These are phyloP conservation scores for Fusarium buxicola DNA, from an alignment of 2,329 filamentous ascomycete species.

Conservation along the genomic window DNA sequence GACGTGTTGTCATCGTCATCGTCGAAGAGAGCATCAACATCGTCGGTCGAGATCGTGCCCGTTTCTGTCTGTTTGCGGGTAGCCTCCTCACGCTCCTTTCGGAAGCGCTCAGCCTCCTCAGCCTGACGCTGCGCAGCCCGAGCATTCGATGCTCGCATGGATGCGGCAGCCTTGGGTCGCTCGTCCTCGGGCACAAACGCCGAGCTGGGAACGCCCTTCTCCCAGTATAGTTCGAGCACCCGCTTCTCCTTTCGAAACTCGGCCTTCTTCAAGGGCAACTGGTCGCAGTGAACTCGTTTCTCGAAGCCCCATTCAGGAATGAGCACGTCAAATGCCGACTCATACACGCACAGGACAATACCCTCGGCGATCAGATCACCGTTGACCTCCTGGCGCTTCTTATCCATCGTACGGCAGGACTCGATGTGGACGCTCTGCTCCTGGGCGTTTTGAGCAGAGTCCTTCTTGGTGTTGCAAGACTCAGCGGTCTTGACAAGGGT, in stretches of 20 bases:
- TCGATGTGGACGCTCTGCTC: conserved; percentile 99
- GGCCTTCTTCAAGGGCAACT: conserved; percentile 98
- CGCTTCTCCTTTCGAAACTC: conserved; percentile 98
- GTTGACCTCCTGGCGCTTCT: conserved; percentile 84
- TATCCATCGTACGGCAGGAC: conserved; percentile 95
- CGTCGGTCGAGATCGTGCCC: conserved; percentile 91
- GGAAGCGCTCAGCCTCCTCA: conserved; percentile 82
- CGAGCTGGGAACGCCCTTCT: conserved; percentile 97
- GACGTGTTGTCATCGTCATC: conserved; percentile 90
- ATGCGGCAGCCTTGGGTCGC: conserved; percentile 83
- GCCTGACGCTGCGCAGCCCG: conserved; percentile 82
- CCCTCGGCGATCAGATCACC: conserved; percentile 95
- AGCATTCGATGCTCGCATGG: conserved; percentile 79
- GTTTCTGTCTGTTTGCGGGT: conserved; percentile 95
- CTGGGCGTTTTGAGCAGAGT: conserved; percentile 95
- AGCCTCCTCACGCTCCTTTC: conserved; percentile 89
- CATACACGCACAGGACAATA: conserved; percentile 96
- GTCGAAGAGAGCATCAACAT: conserved; percentile 94
- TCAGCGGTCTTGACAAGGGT: conserved; percentile 91
- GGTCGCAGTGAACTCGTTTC: conserved; percentile 98
- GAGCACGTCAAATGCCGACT: conserved; percentile 97
- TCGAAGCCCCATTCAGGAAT: conserved; percentile 99
- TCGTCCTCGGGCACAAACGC: conserved; percentile 97
- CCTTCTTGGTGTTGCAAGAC: conserved; percentile 98
- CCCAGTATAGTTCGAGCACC: conserved; percentile 97